Evolutionary conservation across 768 basidiomycete genomes (phyloP), one percentile per base, ranked within the genome.

Genomic region (Neoboletus subvelutipes): DNA sequence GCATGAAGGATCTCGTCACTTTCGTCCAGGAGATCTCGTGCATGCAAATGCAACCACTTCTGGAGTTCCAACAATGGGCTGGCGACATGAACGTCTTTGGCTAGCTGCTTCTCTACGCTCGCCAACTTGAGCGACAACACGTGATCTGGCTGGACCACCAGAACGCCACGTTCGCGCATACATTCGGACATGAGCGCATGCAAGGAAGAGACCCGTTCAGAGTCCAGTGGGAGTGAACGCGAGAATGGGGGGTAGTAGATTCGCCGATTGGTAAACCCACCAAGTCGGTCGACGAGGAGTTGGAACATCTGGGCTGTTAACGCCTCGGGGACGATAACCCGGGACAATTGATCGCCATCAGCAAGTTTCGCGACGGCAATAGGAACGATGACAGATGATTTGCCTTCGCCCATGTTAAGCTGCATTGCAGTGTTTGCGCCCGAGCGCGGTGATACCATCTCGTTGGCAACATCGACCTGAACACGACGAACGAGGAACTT

Each of bases 361-460:
- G 82, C 78, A n/a, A 83, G 68, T 1, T 66, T 58, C 0, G 73
- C 63, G 0, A 74, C 67, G 3, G 74, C 66, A 15, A 83, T 68
- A 2, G 82, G 82, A 2, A 82, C 72, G 18, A 83, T 76, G 2
- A 75, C 75, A 0, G 74, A 76, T 2, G 71, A 71, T 58, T 83
- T 83, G 1, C 83, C 81, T 55, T 82, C 82, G 8, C 82, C 82
- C 82, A 83, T 83, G 46, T 82, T 81, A 12, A 83, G 72, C 40
- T 82, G 82, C n/a, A 78, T 66, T 2, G 71, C 64, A 0, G 74
- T 74, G 45, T 77, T 83, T 9, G 59, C 10, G 1, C 56, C 49
- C 0, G 66, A 72, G 1, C 40, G 52, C 0, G 82, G 79, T 1
- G 62, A 39, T 17, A 80, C 75, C 82, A 83, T 82, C 52, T 80